A percentile compares a stretch with the other conserved stretches of the same genome.
These are phyloP conservation scores for Escovopsis sp. DNA, from an alignment of 2,329 filamentous ascomycete species.

Conservation along the genomic window DNA sequence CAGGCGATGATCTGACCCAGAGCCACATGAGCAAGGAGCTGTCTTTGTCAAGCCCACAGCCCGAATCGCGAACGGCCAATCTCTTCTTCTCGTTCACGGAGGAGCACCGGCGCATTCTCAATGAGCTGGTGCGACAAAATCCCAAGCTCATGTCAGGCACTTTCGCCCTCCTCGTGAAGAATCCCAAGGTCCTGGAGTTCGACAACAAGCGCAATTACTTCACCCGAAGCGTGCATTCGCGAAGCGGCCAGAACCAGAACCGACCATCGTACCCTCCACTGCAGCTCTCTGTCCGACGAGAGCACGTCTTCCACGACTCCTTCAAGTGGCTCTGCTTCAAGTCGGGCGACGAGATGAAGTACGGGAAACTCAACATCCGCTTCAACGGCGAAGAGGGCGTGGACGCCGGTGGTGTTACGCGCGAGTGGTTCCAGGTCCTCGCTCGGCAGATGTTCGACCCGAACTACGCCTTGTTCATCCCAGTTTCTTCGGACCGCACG, in stretches of 20 bases:
- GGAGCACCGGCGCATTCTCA: conserved; percentile 92
- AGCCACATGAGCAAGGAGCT: conserved; percentile 47
- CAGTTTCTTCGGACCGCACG: conserved; percentile 90
- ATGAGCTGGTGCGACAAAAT: conserved; percentile 92
- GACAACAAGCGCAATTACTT: conserved; percentile 99
- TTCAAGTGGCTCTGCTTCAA: conserved; percentile 99
- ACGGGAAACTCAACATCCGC: conserved; percentile 92
- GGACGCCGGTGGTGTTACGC: conserved; percentile 90
- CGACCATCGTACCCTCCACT: conserved; percentile 58
- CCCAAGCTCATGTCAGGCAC: conserved; percentile 98
- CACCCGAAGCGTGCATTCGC: conserved; percentile 72
- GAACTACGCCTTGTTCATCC: conserved; percentile 91
- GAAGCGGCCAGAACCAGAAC: conserved; percentile 50
- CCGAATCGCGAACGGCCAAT: conserved; percentile 69
- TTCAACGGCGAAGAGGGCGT: conserved; percentile 97
- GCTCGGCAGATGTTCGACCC: conserved; percentile 98
- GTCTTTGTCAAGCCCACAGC: conserved; percentile 56
- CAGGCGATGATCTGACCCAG: conserved; percentile 49
- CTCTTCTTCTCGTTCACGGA: conserved; percentile 97
- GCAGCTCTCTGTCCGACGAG: conserved; percentile 78
- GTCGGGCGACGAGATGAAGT: conserved; percentile 92
- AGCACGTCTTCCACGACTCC: conserved; percentile 94
- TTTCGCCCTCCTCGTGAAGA: conserved; percentile 90
- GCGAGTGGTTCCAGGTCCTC: conserved; percentile 98
- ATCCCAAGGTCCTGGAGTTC: conserved; percentile 96